Base-by-base conservation (phyloP, 164 flowering plant genomes). In the Vitis amurensis region DNA sequence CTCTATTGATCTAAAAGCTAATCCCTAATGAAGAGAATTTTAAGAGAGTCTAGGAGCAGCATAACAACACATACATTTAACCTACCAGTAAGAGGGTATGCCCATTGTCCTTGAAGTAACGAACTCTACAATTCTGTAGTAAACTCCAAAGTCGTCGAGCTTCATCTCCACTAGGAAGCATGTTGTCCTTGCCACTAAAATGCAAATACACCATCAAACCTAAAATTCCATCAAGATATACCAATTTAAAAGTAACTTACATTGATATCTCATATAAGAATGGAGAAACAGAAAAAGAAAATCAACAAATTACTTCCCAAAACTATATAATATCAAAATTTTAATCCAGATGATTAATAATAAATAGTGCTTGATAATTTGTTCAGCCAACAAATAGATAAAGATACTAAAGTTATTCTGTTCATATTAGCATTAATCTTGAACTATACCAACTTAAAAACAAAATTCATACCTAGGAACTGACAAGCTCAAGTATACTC, bases 161-260 rank as follows among this genome's bases (percentile, higher is more conserved):
- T 86, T 94, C 98, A 63, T 86, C 87, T 68, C 59, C 61, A 76
- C 97, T 94, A 55, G 98, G 98, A 71, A 94, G 82, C 92, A 91
- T 81, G 67, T 87, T 81, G 80, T 94, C 98, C 75, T 89, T 87
- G 77, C 92, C 97, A 87, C 98, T 94, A 66, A 75, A 78, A 80
- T 23, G 31, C 13, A 66, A 56, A 73, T 17, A 31, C 2, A 44
- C 11, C 13, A 9, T 8, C n/a, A 53, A 50, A 5, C 56, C 56
- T 53, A 53, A 53, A 53, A 53, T 53, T 53, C 15, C 15, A 12
- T 53, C 56, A 53, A 11, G 56, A 53, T 53, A 53, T 53, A 53
- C 56, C 56, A 53, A 53, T 53, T 53, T 53, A 53, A 53, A 53
- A 53, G 56, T 53, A 53, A 53, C n/a, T 53, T 53, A 14, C 16